phyloP scores from a whole-genome alignment of 495 filamentous ascomycete species.

The Penicillium riverlandense region DNA sequence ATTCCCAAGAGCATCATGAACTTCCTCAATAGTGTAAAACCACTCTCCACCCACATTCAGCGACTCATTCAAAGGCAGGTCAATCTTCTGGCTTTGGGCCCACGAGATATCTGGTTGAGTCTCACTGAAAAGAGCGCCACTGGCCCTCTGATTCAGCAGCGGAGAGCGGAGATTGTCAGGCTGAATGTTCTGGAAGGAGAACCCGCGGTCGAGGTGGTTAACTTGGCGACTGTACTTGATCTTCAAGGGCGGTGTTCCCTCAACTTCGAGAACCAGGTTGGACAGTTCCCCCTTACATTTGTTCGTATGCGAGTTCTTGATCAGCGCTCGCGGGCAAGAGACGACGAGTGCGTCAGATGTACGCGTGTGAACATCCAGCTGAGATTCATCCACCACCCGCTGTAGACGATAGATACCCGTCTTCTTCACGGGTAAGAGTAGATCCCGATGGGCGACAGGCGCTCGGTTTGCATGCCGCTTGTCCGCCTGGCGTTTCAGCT shows the following conservation, averaged over 20 bases:
- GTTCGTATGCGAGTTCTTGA: slow-evolving; percentile 55
- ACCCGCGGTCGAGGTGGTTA: slow-evolving; percentile 64
- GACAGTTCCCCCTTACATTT: slow-evolving; percentile 83
- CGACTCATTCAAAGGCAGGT: slow-evolving; percentile 81
- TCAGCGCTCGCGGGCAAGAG: slow-evolving; percentile 67
- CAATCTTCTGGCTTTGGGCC: slow-evolving; percentile 67
- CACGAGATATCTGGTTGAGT: slow-evolving; percentile 60
- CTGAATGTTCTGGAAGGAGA: slow-evolving; percentile 84
- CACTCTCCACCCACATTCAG: slow-evolving; percentile 69
- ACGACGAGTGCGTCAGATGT: slow-evolving; percentile 73
- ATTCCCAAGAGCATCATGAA: slow-evolving; percentile 86
- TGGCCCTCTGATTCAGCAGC: slow-evolving; percentile 47
- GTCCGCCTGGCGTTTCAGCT: slow-evolving; percentile 54
- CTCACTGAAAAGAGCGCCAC: slow-evolving; percentile 46
- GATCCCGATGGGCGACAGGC: slow-evolving; percentile 42
- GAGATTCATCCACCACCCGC: slow-evolving; percentile 83
- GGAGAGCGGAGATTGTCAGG: slow-evolving; percentile 81
- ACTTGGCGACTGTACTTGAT: slow-evolving; percentile 84
- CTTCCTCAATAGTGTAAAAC: slow-evolving; percentile 85
- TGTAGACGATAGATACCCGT: slow-evolving; percentile 78
- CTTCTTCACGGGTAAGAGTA: slow-evolving; percentile 65
- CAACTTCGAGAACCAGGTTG: slow-evolving; percentile 69
- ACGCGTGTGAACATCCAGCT: slow-evolving; percentile 77
- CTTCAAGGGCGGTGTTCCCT: slow-evolving; percentile 85
- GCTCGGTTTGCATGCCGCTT: slow-evolving; percentile 42